Conservation (phyloP, 2,329 filamentous ascomycete species). For the Fusarium coicis region DNA sequence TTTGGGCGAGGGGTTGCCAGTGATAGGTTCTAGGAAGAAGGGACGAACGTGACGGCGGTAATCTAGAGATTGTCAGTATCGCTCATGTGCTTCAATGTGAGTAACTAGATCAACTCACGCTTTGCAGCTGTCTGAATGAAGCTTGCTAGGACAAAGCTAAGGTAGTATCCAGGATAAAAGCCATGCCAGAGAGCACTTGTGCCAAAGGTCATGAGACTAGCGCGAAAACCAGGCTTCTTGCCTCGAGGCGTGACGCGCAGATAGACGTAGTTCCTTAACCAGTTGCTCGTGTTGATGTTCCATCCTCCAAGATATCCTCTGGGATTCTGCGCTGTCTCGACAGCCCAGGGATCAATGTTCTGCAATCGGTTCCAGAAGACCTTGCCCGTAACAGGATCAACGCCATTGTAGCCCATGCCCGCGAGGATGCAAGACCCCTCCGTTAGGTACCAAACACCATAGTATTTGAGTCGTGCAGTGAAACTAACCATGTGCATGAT, state of each 20-base stretch:
- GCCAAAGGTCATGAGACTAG: slow-evolving; percentile 91
- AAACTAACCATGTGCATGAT: slow-evolving; percentile 86
- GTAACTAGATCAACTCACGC: slow-evolving; percentile 68
- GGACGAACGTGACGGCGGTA: slow-evolving; percentile 89
- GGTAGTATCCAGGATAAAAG: slow-evolving; percentile 96
- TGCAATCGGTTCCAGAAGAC: slow-evolving; percentile 88
- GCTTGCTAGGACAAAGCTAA: slow-evolving; percentile 88
- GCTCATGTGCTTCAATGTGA: not conserved
- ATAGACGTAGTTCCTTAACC: slow-evolving; percentile 96
- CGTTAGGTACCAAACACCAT: slow-evolving; percentile 92
- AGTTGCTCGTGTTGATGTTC: slow-evolving; percentile 99
- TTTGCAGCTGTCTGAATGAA: slow-evolving; percentile 95
- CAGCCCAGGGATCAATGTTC: slow-evolving; percentile 86
- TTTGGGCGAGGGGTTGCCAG: slow-evolving; percentile 71
- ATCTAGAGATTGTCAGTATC: slow-evolving; percentile 63
- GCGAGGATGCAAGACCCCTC: slow-evolving; percentile 95
- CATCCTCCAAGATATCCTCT: slow-evolving; percentile 89
- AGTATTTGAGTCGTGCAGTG: slow-evolving; percentile 89
- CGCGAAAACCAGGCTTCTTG: slow-evolving; percentile 95
- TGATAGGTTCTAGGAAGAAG: slow-evolving; percentile 87
- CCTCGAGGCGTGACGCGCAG: slow-evolving; percentile 93
- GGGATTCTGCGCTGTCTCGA: slow-evolving; percentile 94
- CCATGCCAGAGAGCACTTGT: slow-evolving; percentile 98
- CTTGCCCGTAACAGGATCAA: slow-evolving; percentile 85
- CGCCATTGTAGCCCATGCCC: slow-evolving; percentile 92